Conservation (phyloP, 352 stramenopile genomes). For the Pythium dissotocum region DNA sequence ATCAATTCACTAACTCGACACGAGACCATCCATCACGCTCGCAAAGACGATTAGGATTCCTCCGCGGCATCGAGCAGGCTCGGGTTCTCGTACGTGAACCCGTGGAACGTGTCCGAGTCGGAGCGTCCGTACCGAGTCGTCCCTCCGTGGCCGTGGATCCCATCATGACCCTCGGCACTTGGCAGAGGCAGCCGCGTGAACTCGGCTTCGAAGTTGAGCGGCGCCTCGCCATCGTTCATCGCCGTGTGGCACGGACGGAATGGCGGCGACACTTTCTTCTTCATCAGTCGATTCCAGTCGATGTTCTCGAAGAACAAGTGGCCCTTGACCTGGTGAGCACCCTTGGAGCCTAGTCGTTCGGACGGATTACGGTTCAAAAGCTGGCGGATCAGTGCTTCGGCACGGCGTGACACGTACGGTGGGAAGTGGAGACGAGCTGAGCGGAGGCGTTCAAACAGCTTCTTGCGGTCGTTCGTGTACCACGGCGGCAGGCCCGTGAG, state of each 20-base stretch:
- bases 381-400: conserved; percentile 75
- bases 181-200: conserved; percentile 86
- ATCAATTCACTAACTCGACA: neutral
- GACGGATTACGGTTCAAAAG: conserved; percentile 79
- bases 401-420: conserved; percentile 75
- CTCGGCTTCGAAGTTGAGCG: conserved; percentile 84
- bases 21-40: neutral
- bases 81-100: conserved; percentile 80
- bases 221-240: conserved; percentile 70
- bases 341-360: conserved; percentile 66
- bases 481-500: conserved; percentile 90
- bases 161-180: conserved; percentile 47
- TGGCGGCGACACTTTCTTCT: conserved; percentile 62
- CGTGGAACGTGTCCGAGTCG: conserved; percentile 78
- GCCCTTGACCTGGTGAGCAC: conserved; percentile 65
- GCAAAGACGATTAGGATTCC: neutral
- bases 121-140: conserved; percentile 35
- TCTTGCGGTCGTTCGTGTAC: conserved; percentile 93
- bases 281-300: conserved; percentile 62
- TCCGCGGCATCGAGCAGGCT: conserved; percentile 49
- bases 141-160: neutral
- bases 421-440: conserved; percentile 83
- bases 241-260: conserved; percentile 78
- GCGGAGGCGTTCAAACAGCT: conserved; percentile 88
- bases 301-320: conserved; percentile 82